Evolutionary conservation across 148 eudicot species (phyloP).

Genomic region (Diospyros kaki): DNA sequence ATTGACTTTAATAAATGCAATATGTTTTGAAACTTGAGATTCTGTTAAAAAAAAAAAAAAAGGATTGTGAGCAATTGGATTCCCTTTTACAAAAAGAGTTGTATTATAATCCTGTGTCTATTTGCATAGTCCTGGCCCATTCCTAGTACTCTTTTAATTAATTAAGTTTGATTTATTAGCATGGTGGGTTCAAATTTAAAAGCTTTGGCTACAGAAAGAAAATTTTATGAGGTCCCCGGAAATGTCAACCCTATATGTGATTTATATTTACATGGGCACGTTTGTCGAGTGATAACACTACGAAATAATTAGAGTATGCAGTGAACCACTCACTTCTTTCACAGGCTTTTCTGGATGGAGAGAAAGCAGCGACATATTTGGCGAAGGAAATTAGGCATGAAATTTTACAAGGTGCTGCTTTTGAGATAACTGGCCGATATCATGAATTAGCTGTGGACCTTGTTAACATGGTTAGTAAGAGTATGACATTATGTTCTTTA

Average conservation of each 20-base stretch:
- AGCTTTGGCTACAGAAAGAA: neutral
- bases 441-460: conserved; percentile 63
- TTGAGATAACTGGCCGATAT: conserved; percentile 69
- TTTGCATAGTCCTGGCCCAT: neutral
- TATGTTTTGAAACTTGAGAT: neutral
- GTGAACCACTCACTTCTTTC: conserved; percentile 7
- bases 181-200: neutral
- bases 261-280: neutral
- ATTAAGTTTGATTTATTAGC: neutral
- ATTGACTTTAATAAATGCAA: neutral
- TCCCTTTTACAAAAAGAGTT: neutral
- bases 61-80: no score
- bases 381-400: conserved; percentile 51
- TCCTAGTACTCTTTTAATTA: neutral
- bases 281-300: neutral
- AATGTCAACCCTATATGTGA: neutral
- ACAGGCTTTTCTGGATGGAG: conserved; percentile 86
- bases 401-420: conserved; percentile 56
- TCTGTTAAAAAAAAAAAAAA: no score
- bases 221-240: neutral
- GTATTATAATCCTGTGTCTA: neutral
- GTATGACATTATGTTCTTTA: neutral
- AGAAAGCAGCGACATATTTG: conserved; percentile 55
- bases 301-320: neutral
- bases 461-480: conserved; percentile 58